Conservation (phyloP, 2,329 filamentous ascomycete genomes). For the Xylaria sp. region DNA sequence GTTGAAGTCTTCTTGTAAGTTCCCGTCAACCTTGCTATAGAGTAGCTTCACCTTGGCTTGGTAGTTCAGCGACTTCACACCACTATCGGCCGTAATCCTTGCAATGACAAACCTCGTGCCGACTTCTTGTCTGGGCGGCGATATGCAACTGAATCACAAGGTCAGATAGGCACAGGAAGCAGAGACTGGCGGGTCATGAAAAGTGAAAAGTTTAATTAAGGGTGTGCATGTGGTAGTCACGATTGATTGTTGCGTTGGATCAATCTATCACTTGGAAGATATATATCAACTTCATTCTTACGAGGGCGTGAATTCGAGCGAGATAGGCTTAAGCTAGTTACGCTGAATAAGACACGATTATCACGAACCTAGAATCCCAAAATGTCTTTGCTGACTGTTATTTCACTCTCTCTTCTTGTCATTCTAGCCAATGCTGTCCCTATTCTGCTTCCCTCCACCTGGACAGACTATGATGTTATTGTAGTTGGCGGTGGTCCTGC, state of each 20-base stretch:
- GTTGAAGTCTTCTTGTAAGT: too few species aligned
- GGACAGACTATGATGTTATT: conserved; percentile 30
- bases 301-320: neutral
- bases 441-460: conserved; percentile 5
- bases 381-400: conserved; percentile 5
- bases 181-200: neutral
- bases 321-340: neutral
- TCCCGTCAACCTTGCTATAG: too few species aligned
- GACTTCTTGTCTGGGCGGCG: neutral
- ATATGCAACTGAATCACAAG: conserved; percentile 8
- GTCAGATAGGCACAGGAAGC: neutral
- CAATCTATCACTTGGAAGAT: neutral
- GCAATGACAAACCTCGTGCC: neutral
- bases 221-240: neutral
- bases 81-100: neutral
- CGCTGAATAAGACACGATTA: neutral
- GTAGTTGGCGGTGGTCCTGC: conserved; percentile 28
- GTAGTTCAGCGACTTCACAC: neutral
- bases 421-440: conserved; percentile 5
- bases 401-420: conserved; percentile 2
- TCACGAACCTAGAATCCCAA: neutral
- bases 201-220: neutral
- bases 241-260: neutral
- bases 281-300: neutral
- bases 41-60: too few species aligned